Conservation (phyloP, 2,329 filamentous ascomycete species). For the Arthrobotrys iridis region DNA sequence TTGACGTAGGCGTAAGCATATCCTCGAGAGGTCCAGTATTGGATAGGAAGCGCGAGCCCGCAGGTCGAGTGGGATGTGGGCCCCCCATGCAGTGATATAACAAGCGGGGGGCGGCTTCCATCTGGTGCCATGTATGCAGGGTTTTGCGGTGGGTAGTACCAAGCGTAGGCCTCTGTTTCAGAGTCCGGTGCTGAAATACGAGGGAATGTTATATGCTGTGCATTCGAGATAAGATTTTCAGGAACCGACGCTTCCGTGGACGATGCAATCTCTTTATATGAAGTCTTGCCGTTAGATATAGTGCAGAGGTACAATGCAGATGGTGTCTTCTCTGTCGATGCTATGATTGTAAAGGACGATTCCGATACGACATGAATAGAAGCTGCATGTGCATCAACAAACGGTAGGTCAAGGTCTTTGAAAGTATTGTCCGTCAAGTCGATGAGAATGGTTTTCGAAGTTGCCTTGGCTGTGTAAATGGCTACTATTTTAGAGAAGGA, state of each 20-base stretch:
- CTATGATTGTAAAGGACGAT: constrained; percentile 40
- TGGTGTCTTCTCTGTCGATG: constrained; percentile 29
- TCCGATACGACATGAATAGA: constrained; percentile 32
- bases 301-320: constrained; percentile 34
- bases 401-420: constrained; percentile 34
- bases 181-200: constrained; percentile 39
- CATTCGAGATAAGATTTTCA: constrained; percentile 27
- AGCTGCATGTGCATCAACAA: constrained; percentile 28
- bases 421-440: constrained; percentile 15
- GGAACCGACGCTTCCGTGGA: constrained; percentile 25
- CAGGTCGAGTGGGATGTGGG: constrained; percentile 64
- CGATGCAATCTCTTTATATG: constrained; percentile 8
- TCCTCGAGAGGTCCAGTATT: constrained; percentile 68
- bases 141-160: constrained; percentile 62
- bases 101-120: constrained; percentile 64
- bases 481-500: constrained; percentile 13
- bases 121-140: constrained; percentile 62
- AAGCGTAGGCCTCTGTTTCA: constrained; percentile 34
- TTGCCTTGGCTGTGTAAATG: constrained; percentile 26
- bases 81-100: constrained; percentile 67
- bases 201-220: constrained; percentile 46
- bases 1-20: constrained; percentile 67
- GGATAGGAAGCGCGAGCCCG: constrained; percentile 64
- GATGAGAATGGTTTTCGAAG: constrained; percentile 28
- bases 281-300: constrained; percentile 1